These are phyloP conservation scores for Mycena haematopus DNA, from an alignment of 768 basidiomycete genomes.

Conservation along the genomic window DNA sequence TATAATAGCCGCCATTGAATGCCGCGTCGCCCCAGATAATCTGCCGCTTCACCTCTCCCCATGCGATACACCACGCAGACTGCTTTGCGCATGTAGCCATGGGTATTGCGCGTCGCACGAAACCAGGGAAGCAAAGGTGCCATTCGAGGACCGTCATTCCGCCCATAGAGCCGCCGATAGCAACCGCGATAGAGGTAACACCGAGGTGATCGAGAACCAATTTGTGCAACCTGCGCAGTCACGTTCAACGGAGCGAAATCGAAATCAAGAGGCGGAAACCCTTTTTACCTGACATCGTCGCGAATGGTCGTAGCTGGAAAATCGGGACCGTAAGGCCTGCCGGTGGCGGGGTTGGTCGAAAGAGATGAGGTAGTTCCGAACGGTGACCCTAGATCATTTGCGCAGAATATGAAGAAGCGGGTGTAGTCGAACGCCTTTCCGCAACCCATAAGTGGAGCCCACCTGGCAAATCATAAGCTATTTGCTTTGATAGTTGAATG, in stretches of 20 bases:
- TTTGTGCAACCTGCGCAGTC: slow-evolving; percentile 74
- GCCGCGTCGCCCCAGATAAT: slow-evolving; percentile 92
- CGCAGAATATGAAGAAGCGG: slow-evolving; percentile 92
- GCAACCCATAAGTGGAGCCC: slow-evolving; percentile 91
- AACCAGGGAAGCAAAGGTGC: slow-evolving; percentile 89
- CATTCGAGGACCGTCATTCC: slow-evolving; percentile 98
- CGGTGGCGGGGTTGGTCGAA: slow-evolving; percentile 79
- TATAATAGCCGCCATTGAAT: slow-evolving; percentile 88
- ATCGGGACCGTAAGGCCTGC: slow-evolving; percentile 83
- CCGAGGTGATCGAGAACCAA: slow-evolving; percentile 84
- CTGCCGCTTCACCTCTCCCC: slow-evolving; percentile 97
- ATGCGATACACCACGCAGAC: slow-evolving; percentile 98
- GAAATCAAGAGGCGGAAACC: background rate
- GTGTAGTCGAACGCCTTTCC: slow-evolving; percentile 91
- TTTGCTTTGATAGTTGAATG: background rate
- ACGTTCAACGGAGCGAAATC: background rate
- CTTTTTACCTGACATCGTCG: slow-evolving; percentile 85
- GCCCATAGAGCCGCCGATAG: slow-evolving; percentile 97
- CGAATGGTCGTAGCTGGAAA: slow-evolving; percentile 91
- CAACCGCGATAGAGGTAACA: slow-evolving; percentile 86
- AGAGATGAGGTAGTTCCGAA: slow-evolving; percentile 93
- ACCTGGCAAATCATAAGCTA: slow-evolving; percentile 58
- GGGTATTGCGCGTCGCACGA: slow-evolving; percentile 85
- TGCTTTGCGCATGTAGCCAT: slow-evolving; percentile 94
- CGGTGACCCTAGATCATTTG: slow-evolving; percentile 91